Base-by-base conservation (phyloP, 1,139 yeast genomes). In the Nakaseomyces delphensis region DNA sequence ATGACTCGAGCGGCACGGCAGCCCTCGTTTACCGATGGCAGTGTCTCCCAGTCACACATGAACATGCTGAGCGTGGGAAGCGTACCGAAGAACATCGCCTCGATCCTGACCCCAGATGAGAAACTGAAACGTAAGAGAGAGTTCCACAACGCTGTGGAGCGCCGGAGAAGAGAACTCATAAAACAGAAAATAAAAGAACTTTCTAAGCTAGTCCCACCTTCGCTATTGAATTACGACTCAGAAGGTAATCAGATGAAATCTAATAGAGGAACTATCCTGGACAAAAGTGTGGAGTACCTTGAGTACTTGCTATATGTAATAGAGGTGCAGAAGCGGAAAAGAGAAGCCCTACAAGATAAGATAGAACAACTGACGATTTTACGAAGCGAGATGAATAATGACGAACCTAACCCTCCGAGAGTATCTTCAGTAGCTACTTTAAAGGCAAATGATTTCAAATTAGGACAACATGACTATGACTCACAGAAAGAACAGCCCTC, bases 111-210 rank as follows among this genome's bases (percentile, higher is more conserved):
- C n/a, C 78, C 79, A 55, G 91, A 82, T 47, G 85, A 79, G 45
- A 82, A 79, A 54, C 58, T 80, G 44, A 73, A 74, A 50, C 71
- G 91, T 54, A 71, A 89, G 53, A 67, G 87, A 49, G 89, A 82
- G 55, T 77, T 82, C 52, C 93, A 83, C 56, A 83, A 83, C 57
- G 91, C 87, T 1, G 93, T 83, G 4, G 93, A 83, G 59, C 69
- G 91, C 56, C 71, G 89, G 58, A 70, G 93, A 59, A 69, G 93
- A 51, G 93, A 83, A 56, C 66, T 83, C 52, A 83, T 83, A 50
- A 83, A 83, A 59, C 83, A 79, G 55, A 74, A 82, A 53, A 82
- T 83, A 47, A 79, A 80, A 56, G 89, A 81, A 49, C 63, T 83
- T 49, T 86, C 89, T 1, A 62, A 71, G 25, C 67, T 82, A 39